Base-by-base conservation (phyloP, 1,284 basidiomycete species). In the Macrocystidia cucumis region DNA sequence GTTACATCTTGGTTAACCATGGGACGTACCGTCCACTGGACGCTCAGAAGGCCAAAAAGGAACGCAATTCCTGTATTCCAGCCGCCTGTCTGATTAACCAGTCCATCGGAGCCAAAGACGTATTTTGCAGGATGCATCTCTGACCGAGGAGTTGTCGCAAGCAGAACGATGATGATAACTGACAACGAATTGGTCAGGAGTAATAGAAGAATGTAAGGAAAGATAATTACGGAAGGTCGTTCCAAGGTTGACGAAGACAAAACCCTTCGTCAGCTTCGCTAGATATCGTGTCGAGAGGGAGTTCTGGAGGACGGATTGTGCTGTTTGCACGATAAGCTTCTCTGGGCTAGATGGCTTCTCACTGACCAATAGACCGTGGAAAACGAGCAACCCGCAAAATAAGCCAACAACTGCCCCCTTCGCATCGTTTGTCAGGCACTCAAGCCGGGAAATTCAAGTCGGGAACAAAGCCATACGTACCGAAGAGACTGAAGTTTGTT, bases 191-290 rank as follows among this genome's bases (percentile, higher is more conserved):
- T 24, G 24, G 23, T 31, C 28, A 14, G 13, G 25, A 24, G 42
- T 22, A 21, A 27, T 36, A 44, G 26, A 9, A 33, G 25, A 26
- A 28, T 37, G 21, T 20, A 20, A 25, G 3, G 13, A 22, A 22
- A 37, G 35, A 16, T 42, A 54, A 16, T 30, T 30, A 38, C 76
- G 47, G 42, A 73, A 61, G 3, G 79, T 81, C n/a, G 74, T 67
- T 27, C 86, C 89, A 35, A 93, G 62, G 55, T 93, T 92, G 51
- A 92, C 66, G 53, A 95, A 92, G 9, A 96, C 85, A 51, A 92
- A 96, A 22, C 73, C 73, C 35, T 71, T 72, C 1, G 91, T 87
- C 44, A 95, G 62, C 20, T 68, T 67, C 0, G 91, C 89, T 1
- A 97, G 77, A 40, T 82, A 69, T 26, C 77, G 74, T 3, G 91